Base-by-base conservation (phyloP, 345 rosid species). In the Crucihimalaya himalaica region DNA sequence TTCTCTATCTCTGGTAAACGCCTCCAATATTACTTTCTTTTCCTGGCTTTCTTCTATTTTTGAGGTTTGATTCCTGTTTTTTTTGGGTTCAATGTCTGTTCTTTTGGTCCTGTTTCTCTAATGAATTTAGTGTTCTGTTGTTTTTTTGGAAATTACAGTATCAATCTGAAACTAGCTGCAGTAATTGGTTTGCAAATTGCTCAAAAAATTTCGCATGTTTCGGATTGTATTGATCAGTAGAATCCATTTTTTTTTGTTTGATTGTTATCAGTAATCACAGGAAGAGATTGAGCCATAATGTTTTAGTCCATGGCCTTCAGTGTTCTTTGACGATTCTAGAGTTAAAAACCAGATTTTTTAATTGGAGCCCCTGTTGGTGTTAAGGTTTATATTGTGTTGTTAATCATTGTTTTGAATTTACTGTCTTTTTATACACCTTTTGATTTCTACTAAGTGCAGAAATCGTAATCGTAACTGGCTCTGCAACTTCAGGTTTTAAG, bases 1-100 rank as follows among this genome's bases (percentile, higher is more conserved):
- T 59, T 73, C 78, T 80, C 87, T 0, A 54, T 52, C 77, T 76
- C 91, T 53, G 86, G 89, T 85, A 64, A 72, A 15, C 59, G 16
- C 46, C 48, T 78, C 35, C 34, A 28, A n/a, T 32, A 25, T 13
- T 31, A 5, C 0, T 43, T 11, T 28, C 0, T 40, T n/a, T 28
- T 58, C 8, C 43, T 28, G 6, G 55, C 3, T 51, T 21, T 6
- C 54, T 35, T 6, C 45, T 0, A 20, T 1, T 28, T 57, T 48
- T 42, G 13, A n/a, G n/a, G 3, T 21, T 45, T 47, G 27, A 14
- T 20, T 40, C 43, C 43, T 39, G 15, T 37, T 8, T 27, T 27
- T 2, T 27, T 27, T 27, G 5, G 14, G 4, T 37, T 11, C 14
- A 11, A 37, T 10, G 5, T 35, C 12, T 39, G 2, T 39, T 39